Evolutionary conservation across 192 early-diverging fungal species (phyloP).

Genomic region (Backusella westeae): DNA sequence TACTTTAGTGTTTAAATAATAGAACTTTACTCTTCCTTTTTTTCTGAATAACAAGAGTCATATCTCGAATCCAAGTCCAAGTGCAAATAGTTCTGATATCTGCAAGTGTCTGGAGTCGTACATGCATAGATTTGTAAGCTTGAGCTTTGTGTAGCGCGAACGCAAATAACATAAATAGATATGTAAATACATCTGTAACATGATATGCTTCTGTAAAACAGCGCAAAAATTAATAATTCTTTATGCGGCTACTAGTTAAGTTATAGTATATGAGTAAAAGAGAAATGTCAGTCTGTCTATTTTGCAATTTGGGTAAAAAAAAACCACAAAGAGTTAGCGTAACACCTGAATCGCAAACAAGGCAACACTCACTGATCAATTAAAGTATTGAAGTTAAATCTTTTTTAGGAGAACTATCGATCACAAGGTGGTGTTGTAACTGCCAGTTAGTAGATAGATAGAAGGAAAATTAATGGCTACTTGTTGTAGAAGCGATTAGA

Average conservation of each 20-base stretch:
- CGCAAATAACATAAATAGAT: background rate
- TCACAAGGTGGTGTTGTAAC: background rate
- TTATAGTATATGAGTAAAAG: background rate
- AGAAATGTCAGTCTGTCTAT: background rate
- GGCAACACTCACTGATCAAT: background rate
- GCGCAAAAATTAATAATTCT: background rate
- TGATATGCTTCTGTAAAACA: background rate
- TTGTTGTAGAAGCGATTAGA: background rate
- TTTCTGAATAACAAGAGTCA: background rate
- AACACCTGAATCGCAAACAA: background rate
- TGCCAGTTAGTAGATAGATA: background rate
- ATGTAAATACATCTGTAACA: background rate
- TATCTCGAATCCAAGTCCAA: background rate
- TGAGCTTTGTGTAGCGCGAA: background rate
- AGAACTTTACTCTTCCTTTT: background rate
- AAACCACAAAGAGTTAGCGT: background rate
- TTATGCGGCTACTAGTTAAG: background rate
- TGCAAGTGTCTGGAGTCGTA: background rate
- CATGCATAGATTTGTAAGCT: constrained; percentile 1
- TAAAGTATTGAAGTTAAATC: background rate
- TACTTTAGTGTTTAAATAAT: background rate
- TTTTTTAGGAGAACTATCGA: background rate
- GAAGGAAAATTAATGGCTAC: background rate
- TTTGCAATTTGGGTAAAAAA: background rate
- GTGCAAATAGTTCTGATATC: background rate